Evolutionary conservation across 345 rosid species (phyloP).

Genomic region (Fremontodendron californicum): DNA sequence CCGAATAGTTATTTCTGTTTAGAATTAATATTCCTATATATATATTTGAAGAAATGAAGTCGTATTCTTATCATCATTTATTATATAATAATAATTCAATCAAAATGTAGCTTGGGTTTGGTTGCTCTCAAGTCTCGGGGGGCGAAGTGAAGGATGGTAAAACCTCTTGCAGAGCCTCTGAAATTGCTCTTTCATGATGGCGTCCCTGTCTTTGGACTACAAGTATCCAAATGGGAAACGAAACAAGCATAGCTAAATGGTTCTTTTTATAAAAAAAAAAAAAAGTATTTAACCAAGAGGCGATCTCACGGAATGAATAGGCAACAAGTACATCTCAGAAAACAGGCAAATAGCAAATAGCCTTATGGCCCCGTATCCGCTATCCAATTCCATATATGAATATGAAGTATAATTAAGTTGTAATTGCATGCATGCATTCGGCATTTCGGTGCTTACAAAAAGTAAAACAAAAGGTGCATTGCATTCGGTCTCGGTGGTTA

Average conservation of each 20-base stretch:
- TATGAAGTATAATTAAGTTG: not conserved
- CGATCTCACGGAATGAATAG: no score
- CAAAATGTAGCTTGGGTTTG: no score
- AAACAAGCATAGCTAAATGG: not conserved
- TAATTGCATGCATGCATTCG: no score
- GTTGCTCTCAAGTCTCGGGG: no score
- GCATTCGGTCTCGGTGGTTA: not conserved
- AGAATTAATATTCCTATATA: not conserved
- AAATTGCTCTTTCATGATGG: not conserved
- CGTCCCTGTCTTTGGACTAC: not conserved
- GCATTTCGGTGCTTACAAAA: not conserved
- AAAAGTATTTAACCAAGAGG: no score
- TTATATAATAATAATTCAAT: no score
- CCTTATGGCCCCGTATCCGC: no score
- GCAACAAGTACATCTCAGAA: not conserved
- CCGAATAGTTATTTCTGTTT: not conserved
- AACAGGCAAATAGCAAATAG: not conserved
- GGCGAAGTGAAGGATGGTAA: slow-evolving; percentile 5
- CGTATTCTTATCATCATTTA: no score
- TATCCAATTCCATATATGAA: no score
- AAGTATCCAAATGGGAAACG: not conserved
- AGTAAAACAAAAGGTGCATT: not conserved
- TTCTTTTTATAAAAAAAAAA: no score
- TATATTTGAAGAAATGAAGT: not conserved
- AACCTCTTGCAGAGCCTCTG: not conserved